Evolutionary conservation across 176 grass and related monocot species (phyloP), one percentile per base, ranked within the genome.

Genomic region (Musa beccarii): DNA sequence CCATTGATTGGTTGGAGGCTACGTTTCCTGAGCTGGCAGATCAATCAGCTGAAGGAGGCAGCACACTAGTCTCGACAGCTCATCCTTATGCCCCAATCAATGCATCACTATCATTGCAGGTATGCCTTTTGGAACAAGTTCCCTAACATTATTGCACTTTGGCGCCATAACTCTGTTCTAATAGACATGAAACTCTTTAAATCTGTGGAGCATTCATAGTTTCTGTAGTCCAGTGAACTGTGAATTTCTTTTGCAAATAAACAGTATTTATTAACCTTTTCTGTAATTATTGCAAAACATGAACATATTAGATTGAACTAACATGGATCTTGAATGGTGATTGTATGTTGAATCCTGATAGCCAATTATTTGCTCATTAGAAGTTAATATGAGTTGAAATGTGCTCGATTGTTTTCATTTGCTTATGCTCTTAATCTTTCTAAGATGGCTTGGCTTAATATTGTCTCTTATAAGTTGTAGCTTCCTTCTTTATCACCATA

Each of bases 31-130:
- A 98, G 67, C 22, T 98, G 72, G 76, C 84, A 66, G 66, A 78
- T 83, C 87, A 85, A 80, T 82, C 86, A 72, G 79, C 75, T 81
- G 77, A 87, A 75, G 69, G 7, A 71, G 63, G 25, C 55, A 69
- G 66, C 11, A 51, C 73, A 20, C 78, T 84, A 69, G 80, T 91
- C 76, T 89, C 79, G 82, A 89, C 78, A 84, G 90, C 95, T 69
- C 82, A 82, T 85, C 77, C 90, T 69, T 98, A 91, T 78, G 88
- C 90, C 2, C 84, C 88, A 74, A 53, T 98, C 56, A 90, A 94
- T 80, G 88, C 86, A 81, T 98, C 95, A 79, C 81, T 98, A 59
- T 72, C 84, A 62, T 87, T 98, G 76, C 95, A 98, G 95, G 95
- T 85, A 76, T 52, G 43, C 66, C 78, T 88, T 61, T 83, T 29